Evolutionary conservation across 768 basidiomycete species (phyloP), one percentile per base, ranked within the genome.

Genomic region (Amanita polypyramis): DNA sequence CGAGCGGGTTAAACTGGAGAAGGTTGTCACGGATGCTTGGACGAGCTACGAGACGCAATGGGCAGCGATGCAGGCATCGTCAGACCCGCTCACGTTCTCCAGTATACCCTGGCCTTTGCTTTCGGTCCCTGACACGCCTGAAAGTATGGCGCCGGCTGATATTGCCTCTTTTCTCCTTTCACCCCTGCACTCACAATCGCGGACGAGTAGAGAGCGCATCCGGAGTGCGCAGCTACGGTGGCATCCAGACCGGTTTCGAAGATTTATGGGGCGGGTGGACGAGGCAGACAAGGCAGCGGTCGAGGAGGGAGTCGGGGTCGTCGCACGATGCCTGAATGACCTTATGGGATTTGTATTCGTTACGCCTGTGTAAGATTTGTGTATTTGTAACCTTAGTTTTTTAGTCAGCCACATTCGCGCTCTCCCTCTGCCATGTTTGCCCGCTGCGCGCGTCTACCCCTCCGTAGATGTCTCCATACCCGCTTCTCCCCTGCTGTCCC

Each of bases 211-310:
- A 60, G 83, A 87, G 47, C 71, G 83, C 50, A 73, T 87, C 51
- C 74, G 78, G 39, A 68, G 62, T 21, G 85, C 82, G 0, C 72
- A 84, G 61, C 73, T 84, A 17, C 70, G 83, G 36, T 89, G 85
- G 85, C 87, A 91, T 58, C 88, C 87, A 2, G 87, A 90, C 62
- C 67, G 84, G 38, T 88, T 88, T 65, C 64, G 74, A 49, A 66
- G 82, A 33, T 52, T 83, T 36, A 60, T 83, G 45, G 60, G 56
- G 11, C 69, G 76, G 55, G 76, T 87, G 2, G 58, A 55, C 3
- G 73, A 72, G 32, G 64, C 65, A 41, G 83, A 88, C 32, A 75
- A 58, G 56, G 65, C 52, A 15, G 55, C 54, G 27, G 77, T 87
- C 4, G 77, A 83, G 55, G 75, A 76, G 51, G 79, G 74, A 0